Evolutionary conservation across 495 filamentous ascomycete genomes (phyloP), one percentile per base, ranked within the genome.

Genomic region (Eremomyces bilateralis): DNA sequence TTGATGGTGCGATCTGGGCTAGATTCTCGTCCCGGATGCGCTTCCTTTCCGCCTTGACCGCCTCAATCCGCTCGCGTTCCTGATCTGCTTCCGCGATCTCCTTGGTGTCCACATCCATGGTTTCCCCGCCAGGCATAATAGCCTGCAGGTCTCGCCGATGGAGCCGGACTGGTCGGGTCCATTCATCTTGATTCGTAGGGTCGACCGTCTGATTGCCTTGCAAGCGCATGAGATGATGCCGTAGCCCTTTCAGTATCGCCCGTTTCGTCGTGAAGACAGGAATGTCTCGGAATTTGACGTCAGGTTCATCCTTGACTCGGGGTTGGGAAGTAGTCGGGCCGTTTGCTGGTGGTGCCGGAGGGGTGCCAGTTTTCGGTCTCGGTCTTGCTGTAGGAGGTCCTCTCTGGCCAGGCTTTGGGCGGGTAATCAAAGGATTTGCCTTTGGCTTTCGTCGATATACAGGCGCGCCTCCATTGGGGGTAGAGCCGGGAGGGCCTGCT

Each of bases 141-240:
- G 70, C 62, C 28, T 72, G 68, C 35, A 76, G 64, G 50, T 92
- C 82, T 5, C 85, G 75, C 22, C 88, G 75, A 51, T 93, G 83
- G 29, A 95, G 56, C 13, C 80, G 66, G 13, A 97, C 76, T 1
- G 88, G 88, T 28, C 81, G 67, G 6, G 76, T 76, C 45, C 95
- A 97, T 35, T 91, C 69, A 1, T 72, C 61, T 42, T 79, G 68
- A 47, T 93, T 65, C 17, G 64, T 64, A 27, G 76, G 74, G 49
- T 92, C 76, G 20, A 90, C 58, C 13, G 51, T 44, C 40, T 64
- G 65, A 44, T 73, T 76, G 3, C 62, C 60, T 4, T 67, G 54
- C 30, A 97, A 70, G 39, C 73, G 65, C 53, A 85, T 81, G 37
- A 93, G 65, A 49, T 97, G 90, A 44, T 83, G 67, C 33, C 88